Evolutionary conservation across 345 rosid species (phyloP).

Genomic region (Excoecaria agallocha): DNA sequence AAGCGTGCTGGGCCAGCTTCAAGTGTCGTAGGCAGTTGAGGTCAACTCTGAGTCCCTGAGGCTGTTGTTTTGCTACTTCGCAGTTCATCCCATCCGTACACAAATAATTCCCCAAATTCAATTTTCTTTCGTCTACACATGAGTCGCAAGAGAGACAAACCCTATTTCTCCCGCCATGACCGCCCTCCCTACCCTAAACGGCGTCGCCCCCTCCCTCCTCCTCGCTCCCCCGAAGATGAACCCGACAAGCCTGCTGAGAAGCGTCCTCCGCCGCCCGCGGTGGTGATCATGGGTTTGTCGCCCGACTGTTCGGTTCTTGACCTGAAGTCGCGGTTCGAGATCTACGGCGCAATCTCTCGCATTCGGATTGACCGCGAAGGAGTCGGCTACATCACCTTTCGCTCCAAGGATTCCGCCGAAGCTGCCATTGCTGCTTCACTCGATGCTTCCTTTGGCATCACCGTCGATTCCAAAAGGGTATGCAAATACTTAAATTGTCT

Average conservation of each 20-base stretch:
- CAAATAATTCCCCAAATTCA: too few species aligned
- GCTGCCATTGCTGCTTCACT: slow-evolving; percentile 74
- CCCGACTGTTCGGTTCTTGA: slow-evolving; percentile 76
- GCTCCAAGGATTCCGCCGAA: slow-evolving; percentile 70
- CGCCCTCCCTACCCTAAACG: slow-evolving; percentile 47
- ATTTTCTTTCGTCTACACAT: background rate
- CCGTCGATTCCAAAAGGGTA: slow-evolving; percentile 57
- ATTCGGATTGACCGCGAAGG: slow-evolving; percentile 70
- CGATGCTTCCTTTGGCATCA: slow-evolving; percentile 67
- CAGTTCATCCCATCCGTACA: too few species aligned
- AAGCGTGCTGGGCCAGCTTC: too few species aligned
- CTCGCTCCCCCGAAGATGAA: slow-evolving; percentile 9
- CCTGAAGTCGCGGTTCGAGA: slow-evolving; percentile 87
- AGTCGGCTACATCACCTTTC: slow-evolving; percentile 55
- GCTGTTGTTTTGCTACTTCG: too few species aligned
- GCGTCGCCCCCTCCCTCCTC: slow-evolving; percentile 47
- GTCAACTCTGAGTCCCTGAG: too few species aligned
- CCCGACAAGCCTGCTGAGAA: slow-evolving; percentile 37
- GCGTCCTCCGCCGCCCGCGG: slow-evolving; percentile 59
- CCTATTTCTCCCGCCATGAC: slow-evolving; percentile 45
- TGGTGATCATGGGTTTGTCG: slow-evolving; percentile 57
- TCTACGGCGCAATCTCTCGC: slow-evolving; percentile 84
- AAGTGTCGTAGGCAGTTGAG: too few species aligned
- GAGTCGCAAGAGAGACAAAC: slow-evolving; percentile 61
- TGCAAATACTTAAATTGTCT: background rate